phyloP scores from a whole-genome alignment of 2,329 filamentous ascomycete species.

The Incumbomyces lentus region DNA sequence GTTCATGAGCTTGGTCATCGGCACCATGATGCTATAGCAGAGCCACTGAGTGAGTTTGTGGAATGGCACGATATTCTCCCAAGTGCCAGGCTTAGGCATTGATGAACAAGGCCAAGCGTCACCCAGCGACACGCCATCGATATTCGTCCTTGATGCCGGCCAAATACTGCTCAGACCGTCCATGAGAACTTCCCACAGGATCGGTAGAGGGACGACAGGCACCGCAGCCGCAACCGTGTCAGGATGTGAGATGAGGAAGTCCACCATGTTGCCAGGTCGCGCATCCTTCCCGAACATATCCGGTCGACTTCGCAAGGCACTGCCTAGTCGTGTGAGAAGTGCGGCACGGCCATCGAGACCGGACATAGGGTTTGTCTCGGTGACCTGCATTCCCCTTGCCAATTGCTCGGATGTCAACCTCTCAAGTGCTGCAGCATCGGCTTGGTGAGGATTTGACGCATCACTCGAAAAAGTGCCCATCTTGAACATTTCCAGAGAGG shows the following conservation, averaged over 20 bases:
- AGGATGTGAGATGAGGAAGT: constrained; percentile 86
- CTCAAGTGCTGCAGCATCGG: constrained; percentile 72
- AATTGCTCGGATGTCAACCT: constrained; percentile 64
- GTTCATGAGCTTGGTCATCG: constrained; percentile 70
- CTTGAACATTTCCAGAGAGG: constrained; percentile 86
- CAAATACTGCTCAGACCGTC: constrained; percentile 77
- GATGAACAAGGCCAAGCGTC: constrained; percentile 87
- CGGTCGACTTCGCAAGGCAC: constrained; percentile 62
- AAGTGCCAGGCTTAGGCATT: constrained; percentile 62
- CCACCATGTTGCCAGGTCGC: constrained; percentile 87
- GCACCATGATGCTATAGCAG: constrained; percentile 85
- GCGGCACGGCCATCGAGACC: constrained; percentile 77
- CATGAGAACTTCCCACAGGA: constrained; percentile 85
- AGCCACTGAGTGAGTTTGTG: constrained; percentile 95
- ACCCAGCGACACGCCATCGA: constrained; percentile 77
- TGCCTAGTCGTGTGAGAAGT: constrained; percentile 63
- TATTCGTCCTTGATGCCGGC: constrained; percentile 73
- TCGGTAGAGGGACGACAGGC: constrained; percentile 75
- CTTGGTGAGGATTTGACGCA: constrained; percentile 69
- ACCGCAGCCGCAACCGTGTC: constrained; percentile 81
- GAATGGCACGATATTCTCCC: constrained; percentile 79
- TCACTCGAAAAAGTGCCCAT: constrained; percentile 78
- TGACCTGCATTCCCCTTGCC: constrained; percentile 74
- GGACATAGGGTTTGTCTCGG: constrained; percentile 66
- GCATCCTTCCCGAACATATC: constrained; percentile 77